These are phyloP conservation scores for Petunia axillaris DNA, from an alignment of 257 asterid genomes.

Conservation along the genomic window DNA sequence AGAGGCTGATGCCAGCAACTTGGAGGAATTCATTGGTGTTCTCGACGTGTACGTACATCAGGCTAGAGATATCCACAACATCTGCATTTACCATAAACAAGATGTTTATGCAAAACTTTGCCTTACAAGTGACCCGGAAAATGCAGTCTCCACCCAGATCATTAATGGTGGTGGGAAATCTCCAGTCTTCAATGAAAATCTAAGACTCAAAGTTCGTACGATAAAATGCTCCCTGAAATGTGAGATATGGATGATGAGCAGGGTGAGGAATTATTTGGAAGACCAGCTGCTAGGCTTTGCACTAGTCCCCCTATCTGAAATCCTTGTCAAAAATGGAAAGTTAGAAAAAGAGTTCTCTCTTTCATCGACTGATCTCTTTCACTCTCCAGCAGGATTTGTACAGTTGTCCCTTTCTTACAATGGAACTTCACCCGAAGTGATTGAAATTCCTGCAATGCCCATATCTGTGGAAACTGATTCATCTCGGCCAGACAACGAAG, in stretches of 20 bases:
- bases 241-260: constrained; percentile 96
- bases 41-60: constrained; percentile 81
- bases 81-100: constrained; percentile 93
- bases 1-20: constrained; percentile 39
- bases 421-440: constrained; percentile 78
- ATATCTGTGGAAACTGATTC: constrained; percentile 42
- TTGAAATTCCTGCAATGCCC: constrained; percentile 54
- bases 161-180: constrained; percentile 91
- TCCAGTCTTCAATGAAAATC: constrained; percentile 80
- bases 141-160: constrained; percentile 70
- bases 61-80: constrained; percentile 92
- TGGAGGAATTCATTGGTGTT: constrained; percentile 58
- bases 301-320: constrained; percentile 81
- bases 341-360: constrained; percentile 87
- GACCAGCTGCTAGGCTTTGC: constrained; percentile 96
- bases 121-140: constrained; percentile 84
- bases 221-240: constrained; percentile 82
- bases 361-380: constrained; percentile 92
- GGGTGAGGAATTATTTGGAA: constrained; percentile 88
- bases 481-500: constrained; percentile 40
- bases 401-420: constrained; percentile 68
- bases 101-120: constrained; percentile 93
- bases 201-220: constrained; percentile 58
- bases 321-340: constrained; percentile 65
- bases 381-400: constrained; percentile 97